A percentile compares a stretch with the other conserved stretches of the same genome.
Evolutionary conservation across 257 asterid species (phyloP).

Genomic region (Thymus mandschuricus): DNA sequence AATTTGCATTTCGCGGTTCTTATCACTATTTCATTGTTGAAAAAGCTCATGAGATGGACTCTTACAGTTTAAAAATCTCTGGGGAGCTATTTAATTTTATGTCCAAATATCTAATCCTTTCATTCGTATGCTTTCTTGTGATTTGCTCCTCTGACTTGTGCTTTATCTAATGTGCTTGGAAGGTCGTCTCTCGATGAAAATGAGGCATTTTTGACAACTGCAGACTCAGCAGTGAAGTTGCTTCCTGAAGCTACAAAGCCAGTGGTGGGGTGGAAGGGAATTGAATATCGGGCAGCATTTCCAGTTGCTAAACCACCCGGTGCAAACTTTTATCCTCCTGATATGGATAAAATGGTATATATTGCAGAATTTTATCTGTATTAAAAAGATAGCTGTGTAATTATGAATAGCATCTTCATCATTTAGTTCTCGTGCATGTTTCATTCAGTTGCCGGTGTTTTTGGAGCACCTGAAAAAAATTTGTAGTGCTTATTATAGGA

Average conservation of each 20-base stretch:
- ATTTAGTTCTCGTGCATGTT: neutral
- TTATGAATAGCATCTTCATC: conserved; percentile 13
- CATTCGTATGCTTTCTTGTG: conserved; percentile 13
- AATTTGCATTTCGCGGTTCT: neutral
- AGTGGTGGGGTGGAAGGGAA: conserved; percentile 84
- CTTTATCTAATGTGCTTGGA: conserved; percentile 32
- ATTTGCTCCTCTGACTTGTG: conserved; percentile 28
- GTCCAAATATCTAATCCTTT: conserved; percentile 20
- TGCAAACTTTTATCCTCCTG: conserved; percentile 94
- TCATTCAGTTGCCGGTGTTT: conserved; percentile 2
- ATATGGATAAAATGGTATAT: conserved; percentile 90
- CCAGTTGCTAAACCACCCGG: conserved; percentile 81
- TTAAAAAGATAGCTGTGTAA: conserved; percentile 1
- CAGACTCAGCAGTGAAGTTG: conserved; percentile 83
- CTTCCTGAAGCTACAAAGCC: conserved; percentile 76
- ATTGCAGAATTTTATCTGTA: conserved; percentile 20
- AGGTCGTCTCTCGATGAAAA: conserved; percentile 96
- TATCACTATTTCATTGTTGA: conserved; percentile 11
- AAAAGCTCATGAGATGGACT: conserved; percentile 17
- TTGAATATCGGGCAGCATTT: conserved; percentile 77
- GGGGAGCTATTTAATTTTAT: neutral
- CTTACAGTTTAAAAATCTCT: neutral
- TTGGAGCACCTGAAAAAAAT: neutral
- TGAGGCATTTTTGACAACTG: conserved; percentile 87
- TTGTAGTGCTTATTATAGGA: conserved; percentile 48